Base-by-base conservation (phyloP, 176 grass and related monocot genomes). In the Cenchrus americanus region DNA sequence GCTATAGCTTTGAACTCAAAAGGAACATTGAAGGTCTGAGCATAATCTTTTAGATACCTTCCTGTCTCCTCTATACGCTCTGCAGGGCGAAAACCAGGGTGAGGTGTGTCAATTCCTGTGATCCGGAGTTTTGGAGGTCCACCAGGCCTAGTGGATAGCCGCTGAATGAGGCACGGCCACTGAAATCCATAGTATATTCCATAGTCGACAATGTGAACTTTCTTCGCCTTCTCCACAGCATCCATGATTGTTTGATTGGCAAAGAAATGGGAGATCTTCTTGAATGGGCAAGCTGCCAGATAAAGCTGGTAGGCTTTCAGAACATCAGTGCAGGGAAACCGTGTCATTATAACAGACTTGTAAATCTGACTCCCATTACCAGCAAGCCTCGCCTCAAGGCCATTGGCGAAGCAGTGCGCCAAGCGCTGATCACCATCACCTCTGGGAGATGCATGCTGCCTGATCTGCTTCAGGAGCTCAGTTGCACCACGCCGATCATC, bases 201-300 rank as follows among this genome's bases (percentile, higher is more conserved):
- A 2, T 71, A 96, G 62, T 99, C 96, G 2, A 99, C 83, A 41
- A 99, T 99, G 82, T 96, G 96, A 85, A 99, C 83, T 76, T 85
- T 90, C 60, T 77, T 89, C 21, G 87, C 91, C 66, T 93, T 99
- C 86, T 88, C 71, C 44, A 71, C 85, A 6, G 86, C 89, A 91
- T 99, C 80, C 67, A 99, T 1, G 74, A 90, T 94, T 46, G 93
- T 99, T 88, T 99, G 96, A 83, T 87, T 96, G 62, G 96, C 89
- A 86, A 96, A 99, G 86, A 92, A 99, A 77, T 99, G 91, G 8
- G 89, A 94, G 40, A 99, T 90, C 63, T 99, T 99, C 88, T 95
- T 99, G 87, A 99, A 94, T 55, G 96, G 96, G 80, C 89, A 87
- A 19, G 91, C 93, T 3, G 93, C 89, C 57, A 93, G 71, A 62